Evolutionary conservation across 768 basidiomycete species (phyloP).

Genomic region (Mycena rebaudengoi): DNA sequence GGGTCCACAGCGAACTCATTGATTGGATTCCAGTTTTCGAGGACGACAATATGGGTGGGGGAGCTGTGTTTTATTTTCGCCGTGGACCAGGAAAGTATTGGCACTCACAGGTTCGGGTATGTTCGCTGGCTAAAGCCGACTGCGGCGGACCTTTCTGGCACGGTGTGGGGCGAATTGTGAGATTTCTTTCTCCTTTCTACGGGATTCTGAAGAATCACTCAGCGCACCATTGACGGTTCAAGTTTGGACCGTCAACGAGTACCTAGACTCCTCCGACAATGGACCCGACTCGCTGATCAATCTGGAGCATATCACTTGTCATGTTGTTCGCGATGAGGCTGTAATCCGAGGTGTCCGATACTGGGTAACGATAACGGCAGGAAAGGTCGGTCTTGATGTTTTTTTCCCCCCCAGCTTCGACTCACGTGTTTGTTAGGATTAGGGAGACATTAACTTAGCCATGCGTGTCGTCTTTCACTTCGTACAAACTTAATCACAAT

Average conservation of each 20-base stretch:
- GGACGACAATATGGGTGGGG: background rate
- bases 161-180: slow-evolving; percentile 7
- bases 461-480: too few species aligned
- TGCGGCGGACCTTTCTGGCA: background rate
- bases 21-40: background rate
- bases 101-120: background rate
- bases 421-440: background rate
- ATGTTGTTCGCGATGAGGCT: background rate
- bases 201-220: background rate
- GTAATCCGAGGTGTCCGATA: background rate
- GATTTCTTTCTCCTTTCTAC: background rate
- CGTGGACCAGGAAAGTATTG: background rate
- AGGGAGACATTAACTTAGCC: background rate
- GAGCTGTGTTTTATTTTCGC: background rate
- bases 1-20: background rate
- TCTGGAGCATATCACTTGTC: background rate
- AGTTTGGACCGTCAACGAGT: background rate
- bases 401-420: background rate
- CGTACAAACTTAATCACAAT: background rate
- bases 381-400: background rate
- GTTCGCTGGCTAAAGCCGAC: slow-evolving; percentile 10
- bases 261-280: background rate
- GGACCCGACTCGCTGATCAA: background rate
- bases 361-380: slow-evolving; percentile 4
- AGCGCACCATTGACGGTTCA: background rate